phyloP scores from a whole-genome alignment of 1,139 yeast genomes.

The Debaryomycetaceae sp. region DNA sequence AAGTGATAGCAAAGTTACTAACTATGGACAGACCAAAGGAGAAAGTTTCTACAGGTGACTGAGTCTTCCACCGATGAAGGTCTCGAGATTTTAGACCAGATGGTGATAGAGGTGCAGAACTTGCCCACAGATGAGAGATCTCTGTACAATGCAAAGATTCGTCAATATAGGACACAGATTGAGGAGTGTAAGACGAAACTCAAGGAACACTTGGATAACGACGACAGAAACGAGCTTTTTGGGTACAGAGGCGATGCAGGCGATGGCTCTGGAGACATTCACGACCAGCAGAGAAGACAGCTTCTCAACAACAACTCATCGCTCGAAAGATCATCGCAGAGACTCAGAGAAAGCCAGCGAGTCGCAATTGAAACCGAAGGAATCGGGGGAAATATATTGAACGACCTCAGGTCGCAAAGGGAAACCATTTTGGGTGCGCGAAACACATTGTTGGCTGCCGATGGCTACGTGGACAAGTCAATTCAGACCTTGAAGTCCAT shows the following conservation, averaged over 20 bases:
- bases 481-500: conserved; percentile 83
- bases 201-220: conserved; percentile 53
- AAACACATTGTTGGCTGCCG: conserved; percentile 83
- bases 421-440: conserved; percentile 88
- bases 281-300: conserved; percentile 76
- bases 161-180: conserved; percentile 62
- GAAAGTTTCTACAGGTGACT: conserved; percentile 52
- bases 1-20: conserved; percentile 1
- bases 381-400: conserved; percentile 87
- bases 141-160: conserved; percentile 63
- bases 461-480: conserved; percentile 86
- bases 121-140: conserved; percentile 71
- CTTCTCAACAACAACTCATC: conserved; percentile 76
- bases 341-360: conserved; percentile 84
- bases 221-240: conserved; percentile 65
- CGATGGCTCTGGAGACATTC: conserved; percentile 36
- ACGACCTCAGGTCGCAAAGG: conserved; percentile 86
- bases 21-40: conserved; percentile 36
- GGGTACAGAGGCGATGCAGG: conserved; percentile 49
- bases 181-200: conserved; percentile 55
- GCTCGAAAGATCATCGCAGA: conserved; percentile 77
- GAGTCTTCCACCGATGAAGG: conserved; percentile 76
- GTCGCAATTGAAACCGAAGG: conserved; percentile 90
- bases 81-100: conserved; percentile 74
- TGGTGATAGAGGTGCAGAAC: conserved; percentile 77